phyloP scores from a whole-genome alignment of 2,329 filamentous ascomycete species.

The Botryotinia calthae region DNA sequence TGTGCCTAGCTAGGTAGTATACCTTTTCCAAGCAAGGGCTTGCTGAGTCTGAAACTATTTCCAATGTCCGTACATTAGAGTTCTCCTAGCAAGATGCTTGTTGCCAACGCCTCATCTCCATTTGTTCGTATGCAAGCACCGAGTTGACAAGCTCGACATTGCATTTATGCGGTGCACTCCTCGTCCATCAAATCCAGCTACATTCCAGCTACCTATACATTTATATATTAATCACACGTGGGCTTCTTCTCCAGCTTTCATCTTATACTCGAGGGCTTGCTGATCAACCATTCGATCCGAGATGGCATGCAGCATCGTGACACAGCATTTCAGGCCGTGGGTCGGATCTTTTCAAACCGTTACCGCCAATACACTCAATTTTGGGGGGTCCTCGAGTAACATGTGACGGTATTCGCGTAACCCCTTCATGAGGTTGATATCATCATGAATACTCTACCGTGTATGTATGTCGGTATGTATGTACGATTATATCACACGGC shows the following conservation, averaged over 20 bases:
- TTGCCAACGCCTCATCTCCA: background rate
- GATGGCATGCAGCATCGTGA: constrained; percentile 15
- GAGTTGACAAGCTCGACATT: background rate
- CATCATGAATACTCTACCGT: background rate
- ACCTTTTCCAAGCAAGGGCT: background rate
- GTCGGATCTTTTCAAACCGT: background rate
- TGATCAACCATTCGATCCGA: background rate
- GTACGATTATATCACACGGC: background rate
- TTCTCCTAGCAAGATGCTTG: background rate
- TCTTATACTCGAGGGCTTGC: background rate
- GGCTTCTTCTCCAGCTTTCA: constrained; percentile 1
- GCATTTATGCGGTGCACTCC: background rate
- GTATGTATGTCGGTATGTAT: background rate
- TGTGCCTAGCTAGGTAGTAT: background rate
- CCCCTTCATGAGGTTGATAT: constrained; percentile 1
- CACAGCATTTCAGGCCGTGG: background rate
- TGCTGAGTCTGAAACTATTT: background rate
- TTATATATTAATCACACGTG: background rate
- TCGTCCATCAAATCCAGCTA: background rate
- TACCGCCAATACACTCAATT: background rate
- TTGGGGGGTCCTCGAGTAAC: background rate
- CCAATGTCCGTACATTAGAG: background rate
- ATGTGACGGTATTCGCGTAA: constrained; percentile 8
- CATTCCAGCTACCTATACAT: background rate
- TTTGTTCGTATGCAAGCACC: background rate